A percentile compares a stretch with the other conserved stretches of the same genome.
Evolutionary conservation across 1,284 basidiomycete species (phyloP).

Genomic region (Ganoderma boninense): DNA sequence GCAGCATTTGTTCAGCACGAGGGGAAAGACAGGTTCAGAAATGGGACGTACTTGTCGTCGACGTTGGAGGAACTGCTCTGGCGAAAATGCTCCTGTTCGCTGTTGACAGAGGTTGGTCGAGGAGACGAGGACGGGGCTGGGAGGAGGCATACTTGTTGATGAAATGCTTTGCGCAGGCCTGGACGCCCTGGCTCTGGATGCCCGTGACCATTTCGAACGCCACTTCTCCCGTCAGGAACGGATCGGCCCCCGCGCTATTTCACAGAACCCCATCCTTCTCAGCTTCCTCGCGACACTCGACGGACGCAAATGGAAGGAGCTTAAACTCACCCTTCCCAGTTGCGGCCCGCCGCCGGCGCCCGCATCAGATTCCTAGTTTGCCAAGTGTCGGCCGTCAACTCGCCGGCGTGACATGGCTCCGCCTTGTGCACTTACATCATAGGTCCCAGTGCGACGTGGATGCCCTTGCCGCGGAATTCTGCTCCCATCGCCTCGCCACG

Average conservation of each 20-base stretch:
- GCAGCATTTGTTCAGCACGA: background rate
- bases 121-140: background rate
- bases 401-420: background rate
- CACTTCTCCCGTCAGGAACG: slow-evolving; percentile 71
- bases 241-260: slow-evolving; percentile 61
- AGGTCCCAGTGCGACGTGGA: slow-evolving; percentile 67
- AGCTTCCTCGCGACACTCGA: slow-evolving; percentile 15
- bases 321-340: slow-evolving; percentile 68
- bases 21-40: background rate
- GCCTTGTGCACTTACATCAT: slow-evolving; percentile 48
- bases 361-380: slow-evolving; percentile 62
- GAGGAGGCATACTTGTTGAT: slow-evolving; percentile 53
- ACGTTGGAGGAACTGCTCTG: slow-evolving; percentile 63
- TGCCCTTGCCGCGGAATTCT: slow-evolving; percentile 76
- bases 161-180: slow-evolving; percentile 69
- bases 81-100: slow-evolving; percentile 67
- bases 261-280: background rate
- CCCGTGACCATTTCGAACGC: slow-evolving; percentile 66
- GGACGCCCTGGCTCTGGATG: slow-evolving; percentile 73
- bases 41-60: slow-evolving; percentile 62
- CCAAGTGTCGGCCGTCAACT: background rate
- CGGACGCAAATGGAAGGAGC: background rate
- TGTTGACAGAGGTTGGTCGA: slow-evolving; percentile 16
- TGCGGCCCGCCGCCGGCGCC: slow-evolving; percentile 75
- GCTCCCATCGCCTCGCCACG: slow-evolving; percentile 72